A percentile compares a stretch with the other conserved stretches of the same genome.
These are phyloP conservation scores for Hemisphaericaspora xylofermentans DNA, from an alignment of 1,139 yeast genomes.

Conservation along the genomic window DNA sequence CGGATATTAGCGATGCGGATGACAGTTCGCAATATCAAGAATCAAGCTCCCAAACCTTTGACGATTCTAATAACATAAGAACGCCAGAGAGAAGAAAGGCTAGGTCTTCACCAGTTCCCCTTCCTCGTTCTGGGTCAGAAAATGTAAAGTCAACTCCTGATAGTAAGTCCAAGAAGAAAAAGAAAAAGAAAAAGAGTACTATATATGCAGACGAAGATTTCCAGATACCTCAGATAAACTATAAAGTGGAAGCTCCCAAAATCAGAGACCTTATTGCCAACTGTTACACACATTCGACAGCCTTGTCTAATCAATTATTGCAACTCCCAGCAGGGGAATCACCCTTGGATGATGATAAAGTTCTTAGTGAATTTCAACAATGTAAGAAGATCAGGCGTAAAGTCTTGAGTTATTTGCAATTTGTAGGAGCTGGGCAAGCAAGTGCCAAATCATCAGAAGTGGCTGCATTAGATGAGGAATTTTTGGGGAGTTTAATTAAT, in stretches of 20 bases:
- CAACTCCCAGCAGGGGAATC: conserved; percentile 51
- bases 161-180: conserved; percentile 18
- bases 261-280: conserved; percentile 71
- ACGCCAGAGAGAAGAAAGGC: conserved; percentile 8
- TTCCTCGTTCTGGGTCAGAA: background rate
- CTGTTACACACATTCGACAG: conserved; percentile 71
- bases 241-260: conserved; percentile 70
- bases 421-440: conserved; percentile 58
- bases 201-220: conserved; percentile 55
- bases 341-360: conserved; percentile 62
- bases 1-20: conserved; percentile 8
- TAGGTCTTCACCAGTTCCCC: conserved; percentile 26
- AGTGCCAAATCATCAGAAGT: conserved; percentile 29
- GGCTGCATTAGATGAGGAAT: conserved; percentile 62
- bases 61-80: conserved; percentile 4
- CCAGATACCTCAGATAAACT: conserved; percentile 66
- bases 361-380: conserved; percentile 62
- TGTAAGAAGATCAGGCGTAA: conserved; percentile 77
- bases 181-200: conserved; percentile 21
- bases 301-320: conserved; percentile 64
- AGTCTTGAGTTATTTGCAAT: conserved; percentile 77
- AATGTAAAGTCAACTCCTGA: conserved; percentile 22
- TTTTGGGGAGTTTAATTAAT: conserved; percentile 76
- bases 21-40: conserved; percentile 7
- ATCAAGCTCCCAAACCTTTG: background rate